These are phyloP conservation scores for Mastigamoeba balamuthi DNA, from an alignment of 78 protist species.

Conservation along the genomic window DNA sequence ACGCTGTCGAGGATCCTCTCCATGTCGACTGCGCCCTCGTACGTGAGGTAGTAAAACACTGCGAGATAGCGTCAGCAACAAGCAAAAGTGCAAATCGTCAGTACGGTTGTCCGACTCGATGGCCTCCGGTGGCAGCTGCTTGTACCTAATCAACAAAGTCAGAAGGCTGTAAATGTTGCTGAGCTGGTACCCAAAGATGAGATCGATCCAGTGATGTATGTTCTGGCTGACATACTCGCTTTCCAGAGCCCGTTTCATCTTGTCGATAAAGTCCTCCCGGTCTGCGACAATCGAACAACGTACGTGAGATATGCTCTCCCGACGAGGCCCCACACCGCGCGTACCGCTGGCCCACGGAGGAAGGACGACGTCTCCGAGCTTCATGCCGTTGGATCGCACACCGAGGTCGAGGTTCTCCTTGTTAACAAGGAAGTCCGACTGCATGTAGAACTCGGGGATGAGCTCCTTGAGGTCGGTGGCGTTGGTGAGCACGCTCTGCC, in stretches of 20 bases:
- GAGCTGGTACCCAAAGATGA: conserved; percentile 94
- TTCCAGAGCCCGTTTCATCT: conserved; percentile 76
- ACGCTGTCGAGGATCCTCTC: conserved; percentile 61
- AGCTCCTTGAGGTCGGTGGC: conserved; percentile 81
- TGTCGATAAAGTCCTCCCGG: conserved; percentile 44
- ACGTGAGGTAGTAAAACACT: conserved; percentile 84
- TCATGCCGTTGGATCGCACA: conserved; percentile 11
- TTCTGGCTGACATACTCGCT: conserved; percentile 58
- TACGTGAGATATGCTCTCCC: too few species aligned
- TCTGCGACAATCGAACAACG: conserved; percentile 1
- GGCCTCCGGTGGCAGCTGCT: conserved; percentile 73
- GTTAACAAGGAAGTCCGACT: conserved; percentile 54
- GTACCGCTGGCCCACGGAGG: conserved; percentile 89
- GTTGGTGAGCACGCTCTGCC: conserved; percentile 32
- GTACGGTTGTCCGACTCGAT: conserved; percentile 49
- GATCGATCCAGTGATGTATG: conserved; percentile 93
- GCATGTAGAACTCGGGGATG: conserved; percentile 63
- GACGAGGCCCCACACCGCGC: too few species aligned
- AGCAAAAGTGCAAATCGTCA: not conserved
- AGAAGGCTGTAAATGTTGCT: too few species aligned
- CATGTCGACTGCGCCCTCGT: conserved; percentile 83
- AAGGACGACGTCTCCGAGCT: conserved; percentile 65
- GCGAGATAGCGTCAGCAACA: not conserved
- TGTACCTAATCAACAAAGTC: too few species aligned
- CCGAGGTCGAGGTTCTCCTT: conserved; percentile 48